Conservation (phyloP, 2,329 filamentous ascomycete genomes). For the Paraphaeosphaeria sporulosa region DNA sequence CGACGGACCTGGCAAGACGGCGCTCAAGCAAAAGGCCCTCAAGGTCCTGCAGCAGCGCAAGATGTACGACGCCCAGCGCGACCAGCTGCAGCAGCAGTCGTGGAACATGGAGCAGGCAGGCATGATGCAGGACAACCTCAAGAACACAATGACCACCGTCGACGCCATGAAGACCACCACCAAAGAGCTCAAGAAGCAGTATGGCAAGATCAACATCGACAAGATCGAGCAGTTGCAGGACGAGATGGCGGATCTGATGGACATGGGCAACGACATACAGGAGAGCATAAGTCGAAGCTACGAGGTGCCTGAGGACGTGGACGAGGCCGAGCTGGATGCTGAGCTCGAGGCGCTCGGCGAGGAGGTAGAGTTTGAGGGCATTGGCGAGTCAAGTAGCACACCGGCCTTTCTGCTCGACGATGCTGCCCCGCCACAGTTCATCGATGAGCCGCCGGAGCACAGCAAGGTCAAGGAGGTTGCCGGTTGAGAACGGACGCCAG, state of each 20-base stretch:
- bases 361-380: conserved; percentile 86
- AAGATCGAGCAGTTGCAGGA: conserved; percentile 98
- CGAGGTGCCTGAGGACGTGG: conserved; percentile 94
- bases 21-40: conserved; percentile 91
- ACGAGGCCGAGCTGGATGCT: conserved; percentile 94
- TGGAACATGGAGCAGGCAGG: conserved; percentile 99
- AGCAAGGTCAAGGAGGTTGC: conserved; percentile 84
- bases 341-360: conserved; percentile 94
- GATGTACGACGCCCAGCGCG: conserved; percentile 91
- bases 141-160: conserved; percentile 98
- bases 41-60: conserved; percentile 94
- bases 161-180: conserved; percentile 98
- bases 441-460: conserved; percentile 83
- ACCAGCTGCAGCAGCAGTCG: conserved; percentile 90
- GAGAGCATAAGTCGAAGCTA: conserved; percentile 91
- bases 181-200: conserved; percentile 90
- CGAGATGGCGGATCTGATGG: conserved; percentile 98
- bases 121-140: conserved; percentile 98
- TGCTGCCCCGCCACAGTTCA: conserved; percentile 80
- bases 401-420: conserved; percentile 92
- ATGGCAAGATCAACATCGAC: conserved; percentile 96
- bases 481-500: conserved; percentile 44
- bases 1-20: conserved; percentile 90
- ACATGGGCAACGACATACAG: conserved; percentile 97
- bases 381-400: conserved; percentile 67